Conservation (phyloP, 75 land plant species). For the Cupressus sempervirens region DNA sequence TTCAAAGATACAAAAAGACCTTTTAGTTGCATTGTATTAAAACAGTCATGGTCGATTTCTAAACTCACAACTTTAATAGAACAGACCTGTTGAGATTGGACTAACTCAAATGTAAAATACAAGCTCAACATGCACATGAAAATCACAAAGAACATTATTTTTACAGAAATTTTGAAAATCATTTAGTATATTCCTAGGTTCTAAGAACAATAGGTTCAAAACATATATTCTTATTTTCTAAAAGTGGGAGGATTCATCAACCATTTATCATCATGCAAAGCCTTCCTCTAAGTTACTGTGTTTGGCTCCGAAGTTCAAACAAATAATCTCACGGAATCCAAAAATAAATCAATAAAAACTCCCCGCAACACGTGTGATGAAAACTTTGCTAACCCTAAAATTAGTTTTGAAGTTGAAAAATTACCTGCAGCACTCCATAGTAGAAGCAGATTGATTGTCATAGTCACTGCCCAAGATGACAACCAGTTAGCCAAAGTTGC, state of each 20-base stretch:
- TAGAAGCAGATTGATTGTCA: conserved; percentile 67
- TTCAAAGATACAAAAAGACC: not conserved
- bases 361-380: not conserved
- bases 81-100: not conserved
- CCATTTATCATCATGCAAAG: not conserved
- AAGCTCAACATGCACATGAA: not conserved
- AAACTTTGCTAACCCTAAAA: not conserved
- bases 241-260: not conserved
- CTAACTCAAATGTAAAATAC: not conserved
- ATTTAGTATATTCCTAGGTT: not conserved
- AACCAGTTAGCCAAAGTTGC: conserved; percentile 85
- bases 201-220: not conserved
- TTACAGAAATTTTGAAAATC: not conserved
- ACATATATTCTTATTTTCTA: not conserved
- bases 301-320: not conserved
- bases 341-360: not conserved
- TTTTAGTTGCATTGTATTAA: not conserved
- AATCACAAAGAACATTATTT: not conserved
- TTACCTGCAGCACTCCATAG: conserved; percentile 70
- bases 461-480: conserved; percentile 46
- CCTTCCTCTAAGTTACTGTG: not conserved
- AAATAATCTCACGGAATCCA: not conserved
- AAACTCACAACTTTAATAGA: not conserved
- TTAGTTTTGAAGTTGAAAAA: not conserved
- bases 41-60: not conserved